phyloP scores from a whole-genome alignment of 495 filamentous ascomycete species.

The Staphylotrichum longicolle region DNA sequence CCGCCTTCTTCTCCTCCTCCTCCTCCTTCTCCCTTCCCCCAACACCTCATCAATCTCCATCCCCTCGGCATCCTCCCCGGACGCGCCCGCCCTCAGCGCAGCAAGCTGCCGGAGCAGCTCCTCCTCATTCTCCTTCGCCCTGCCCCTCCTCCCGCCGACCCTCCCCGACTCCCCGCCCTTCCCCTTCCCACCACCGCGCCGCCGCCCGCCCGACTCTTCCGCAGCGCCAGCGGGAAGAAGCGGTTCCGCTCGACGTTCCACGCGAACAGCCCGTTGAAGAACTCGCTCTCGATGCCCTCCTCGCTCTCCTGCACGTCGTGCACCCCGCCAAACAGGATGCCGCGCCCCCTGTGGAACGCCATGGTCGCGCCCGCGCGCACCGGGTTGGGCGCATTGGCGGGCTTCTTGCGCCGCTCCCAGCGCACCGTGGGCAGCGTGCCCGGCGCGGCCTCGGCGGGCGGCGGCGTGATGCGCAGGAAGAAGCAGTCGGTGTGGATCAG shows the following conservation, averaged over 20 bases:
- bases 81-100: constrained; percentile 52
- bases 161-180: constrained; percentile 45
- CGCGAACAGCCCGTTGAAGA: constrained; percentile 83
- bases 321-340: constrained; percentile 91
- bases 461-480: constrained; percentile 79
- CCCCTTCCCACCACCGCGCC: constrained; percentile 51
- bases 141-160: constrained; percentile 59
- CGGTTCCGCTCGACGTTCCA: constrained; percentile 94
- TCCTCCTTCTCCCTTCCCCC: constrained; percentile 37
- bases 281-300: constrained; percentile 93
- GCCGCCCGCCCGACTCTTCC: constrained; percentile 49
- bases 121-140: constrained; percentile 82
- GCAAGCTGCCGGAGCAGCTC: constrained; percentile 83
- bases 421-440: constrained; percentile 65
- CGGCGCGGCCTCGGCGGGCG: constrained; percentile 58
- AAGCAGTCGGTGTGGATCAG: constrained; percentile 92
- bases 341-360: constrained; percentile 87
- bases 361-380: constrained; percentile 84
- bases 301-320: constrained; percentile 92
- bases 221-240: constrained; percentile 79
- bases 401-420: constrained; percentile 92
- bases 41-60: constrained; percentile 49
- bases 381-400: constrained; percentile 83
- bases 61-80: constrained; percentile 16
- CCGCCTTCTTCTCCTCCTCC: constrained; percentile 47